Base-by-base conservation (phyloP, 2,329 filamentous ascomycete genomes). In the Aureobasidium mangrovei region DNA sequence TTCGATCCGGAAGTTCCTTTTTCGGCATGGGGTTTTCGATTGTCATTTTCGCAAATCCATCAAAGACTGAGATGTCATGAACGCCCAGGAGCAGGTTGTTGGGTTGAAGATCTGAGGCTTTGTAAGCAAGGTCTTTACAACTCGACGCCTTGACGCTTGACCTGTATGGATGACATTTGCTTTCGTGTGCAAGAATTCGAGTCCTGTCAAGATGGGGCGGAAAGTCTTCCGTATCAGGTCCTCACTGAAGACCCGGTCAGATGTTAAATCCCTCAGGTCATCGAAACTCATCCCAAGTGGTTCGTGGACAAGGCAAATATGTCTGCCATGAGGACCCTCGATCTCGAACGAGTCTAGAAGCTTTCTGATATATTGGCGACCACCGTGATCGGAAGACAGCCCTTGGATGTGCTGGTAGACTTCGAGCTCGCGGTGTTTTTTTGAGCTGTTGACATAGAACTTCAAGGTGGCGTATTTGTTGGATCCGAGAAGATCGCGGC, bases 241-340 rank as follows among this genome's bases (percentile, higher is more conserved):
- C 18, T 55, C 45, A 4, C 47, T 40, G 26, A 62, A 55, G 1
- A 36, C 26, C 31, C 49, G 12, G 39, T 54, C 53, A 7, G 56
- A 36, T 10, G 52, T 64, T 41, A 64, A 51, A n/a, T 67, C 62
- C 42, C 67, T 62, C 1, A 73, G 58, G 36, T 68, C 66, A 24
- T 60, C 61, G 7, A 74, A 55, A 54, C 64, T 72, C 62, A 72
- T 70, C 4, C 70, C 70, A 0, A 73, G 58, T 3, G 72, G 67
- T 12, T 64, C 53, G 41, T 64, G 58, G 27, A 59, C 66, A 63
- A 72, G 56, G 67, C 68, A 60, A 61, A 63, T 60, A 57, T 74
- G 70, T 27, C 63, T 59, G 0, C 69, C 69, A 48, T 67, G 12
- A 5, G 66, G 42, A 64, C 60, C 62, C 49, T 62, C 52, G 33